A percentile compares a stretch with the other conserved stretches of the same genome.
phyloP scores from a whole-genome alignment of 345 rosid genomes.

The Eucalyptus sp. region DNA sequence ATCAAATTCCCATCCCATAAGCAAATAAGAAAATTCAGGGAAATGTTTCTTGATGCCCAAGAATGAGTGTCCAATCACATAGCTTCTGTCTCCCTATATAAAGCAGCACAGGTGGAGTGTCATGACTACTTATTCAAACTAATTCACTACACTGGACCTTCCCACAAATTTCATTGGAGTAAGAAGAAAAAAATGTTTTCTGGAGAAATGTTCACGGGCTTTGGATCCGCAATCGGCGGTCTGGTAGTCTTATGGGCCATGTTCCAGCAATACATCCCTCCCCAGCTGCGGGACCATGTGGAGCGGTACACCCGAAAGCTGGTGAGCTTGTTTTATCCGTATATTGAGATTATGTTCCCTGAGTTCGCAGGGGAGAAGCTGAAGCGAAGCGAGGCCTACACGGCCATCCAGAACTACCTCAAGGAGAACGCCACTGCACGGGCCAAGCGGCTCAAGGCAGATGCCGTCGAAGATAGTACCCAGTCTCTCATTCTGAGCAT shows the following conservation, averaged over 20 bases:
- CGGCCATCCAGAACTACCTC: conserved; percentile 29
- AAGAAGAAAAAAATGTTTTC: not conserved
- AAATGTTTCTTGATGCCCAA: not conserved
- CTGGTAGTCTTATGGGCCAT: conserved; percentile 4
- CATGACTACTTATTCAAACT: not conserved
- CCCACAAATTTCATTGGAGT: not conserved
- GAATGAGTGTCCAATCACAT: not conserved
- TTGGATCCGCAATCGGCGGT: not conserved
- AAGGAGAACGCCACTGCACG: conserved; percentile 11
- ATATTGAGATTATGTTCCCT: conserved; percentile 25
- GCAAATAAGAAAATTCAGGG: not conserved
- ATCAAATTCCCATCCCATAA: not conserved
- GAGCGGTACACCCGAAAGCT: conserved; percentile 1
- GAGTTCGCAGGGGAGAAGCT: conserved; percentile 23
- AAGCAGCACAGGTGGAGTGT: not conserved
- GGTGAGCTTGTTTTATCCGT: conserved; percentile 15
- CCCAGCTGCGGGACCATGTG: not conserved
- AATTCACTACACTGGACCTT: not conserved
- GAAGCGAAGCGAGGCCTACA: conserved; percentile 18
- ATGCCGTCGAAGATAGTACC: conserved; percentile 13
- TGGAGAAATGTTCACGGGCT: not conserved
- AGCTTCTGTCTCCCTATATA: conserved; percentile 14
- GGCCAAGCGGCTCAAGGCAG: conserved; percentile 45
- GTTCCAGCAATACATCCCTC: conserved; percentile 13
- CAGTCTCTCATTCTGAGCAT: conserved; percentile 25